Percentiles rank a stretch among this genome's conserved stretches.
These are phyloP conservation scores for Leishmania tropica DNA, from an alignment of 208 protist species.

Conservation along the genomic window DNA sequence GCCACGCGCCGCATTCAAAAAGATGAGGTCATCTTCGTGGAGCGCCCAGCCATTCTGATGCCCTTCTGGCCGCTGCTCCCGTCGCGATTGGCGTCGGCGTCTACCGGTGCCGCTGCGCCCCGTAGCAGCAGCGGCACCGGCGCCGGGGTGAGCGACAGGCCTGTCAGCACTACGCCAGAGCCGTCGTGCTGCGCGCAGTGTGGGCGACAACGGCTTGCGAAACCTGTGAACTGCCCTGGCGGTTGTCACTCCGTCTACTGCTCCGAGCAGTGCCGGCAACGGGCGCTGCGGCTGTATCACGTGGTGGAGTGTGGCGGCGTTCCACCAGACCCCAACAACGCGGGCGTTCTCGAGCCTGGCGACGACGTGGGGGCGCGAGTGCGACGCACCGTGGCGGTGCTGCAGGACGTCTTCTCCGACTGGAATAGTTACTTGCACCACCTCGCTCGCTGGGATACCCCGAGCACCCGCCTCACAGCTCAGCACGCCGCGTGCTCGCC, in stretches of 20 bases:
- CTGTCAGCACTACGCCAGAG: neutral
- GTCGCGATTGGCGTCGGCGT: neutral
- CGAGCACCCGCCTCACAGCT: conserved; percentile 10
- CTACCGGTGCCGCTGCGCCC: neutral
- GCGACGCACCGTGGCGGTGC: conserved; percentile 14
- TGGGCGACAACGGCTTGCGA: conserved; percentile 14
- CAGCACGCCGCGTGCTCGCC: neutral
- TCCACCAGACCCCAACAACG: neutral
- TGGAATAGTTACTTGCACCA: conserved; percentile 22
- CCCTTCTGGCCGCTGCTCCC: conserved; percentile 24
- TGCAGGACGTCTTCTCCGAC: conserved; percentile 21
- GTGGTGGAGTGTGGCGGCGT: conserved; percentile 37
- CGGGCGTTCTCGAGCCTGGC: neutral
- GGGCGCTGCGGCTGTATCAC: conserved; percentile 45
- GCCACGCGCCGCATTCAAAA: conserved; percentile 27
- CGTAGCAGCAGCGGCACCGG: neutral
- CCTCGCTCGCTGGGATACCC: conserved; percentile 18
- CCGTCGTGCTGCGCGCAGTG: conserved; percentile 17
- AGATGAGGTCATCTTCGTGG: conserved; percentile 24
- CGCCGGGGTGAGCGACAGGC: neutral
- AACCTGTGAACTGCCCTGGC: conserved; percentile 18
- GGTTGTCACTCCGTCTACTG: conserved; percentile 48
- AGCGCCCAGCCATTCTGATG: conserved; percentile 24
- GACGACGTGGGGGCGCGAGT: conserved; percentile 10
- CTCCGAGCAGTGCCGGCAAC: conserved; percentile 35